Conservation (phyloP, 1,284 basidiomycete genomes). For the Melampsora abietis-canadensis region DNA sequence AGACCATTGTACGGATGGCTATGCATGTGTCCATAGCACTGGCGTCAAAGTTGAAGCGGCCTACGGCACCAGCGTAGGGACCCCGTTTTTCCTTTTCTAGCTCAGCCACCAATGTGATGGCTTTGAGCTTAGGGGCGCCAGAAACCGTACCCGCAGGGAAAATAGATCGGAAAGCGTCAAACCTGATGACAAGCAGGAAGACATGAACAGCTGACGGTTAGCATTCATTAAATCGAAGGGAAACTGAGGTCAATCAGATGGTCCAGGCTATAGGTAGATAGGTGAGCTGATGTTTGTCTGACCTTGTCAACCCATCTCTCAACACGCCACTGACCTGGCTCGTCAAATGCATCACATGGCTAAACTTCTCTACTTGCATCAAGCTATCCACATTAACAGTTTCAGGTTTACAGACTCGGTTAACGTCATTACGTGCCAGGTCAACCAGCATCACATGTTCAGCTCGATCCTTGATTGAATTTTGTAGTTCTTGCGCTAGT, state of each 20-base stretch:
- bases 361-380: conserved; percentile 92
- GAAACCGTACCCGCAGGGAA: conserved; percentile 99
- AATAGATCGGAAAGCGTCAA: conserved; percentile 97
- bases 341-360: conserved; percentile 96
- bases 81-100: conserved; percentile 87
- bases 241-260: neutral
- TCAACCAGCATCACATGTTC: conserved; percentile 99
- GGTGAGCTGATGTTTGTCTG: conserved; percentile 35
- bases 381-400: conserved; percentile 95
- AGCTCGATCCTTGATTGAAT: conserved; percentile 89
- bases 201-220: neutral
- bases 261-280: no score
- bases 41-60: conserved; percentile 90
- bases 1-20: conserved; percentile 96
- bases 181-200: conserved; percentile 58
- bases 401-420: conserved; percentile 88
- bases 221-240: neutral
- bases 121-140: conserved; percentile 97
- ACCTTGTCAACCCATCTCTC: conserved; percentile 79
- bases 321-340: conserved; percentile 87
- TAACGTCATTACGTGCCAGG: conserved; percentile 97
- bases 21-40: conserved; percentile 98
- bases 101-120: conserved; percentile 85
- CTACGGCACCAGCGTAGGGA: conserved; percentile 95
- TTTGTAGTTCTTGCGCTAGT: conserved; percentile 69